Evolutionary conservation across 1,284 basidiomycete species (phyloP), one percentile per base, ranked within the genome.

Genomic region (Boletellus sp.): DNA sequence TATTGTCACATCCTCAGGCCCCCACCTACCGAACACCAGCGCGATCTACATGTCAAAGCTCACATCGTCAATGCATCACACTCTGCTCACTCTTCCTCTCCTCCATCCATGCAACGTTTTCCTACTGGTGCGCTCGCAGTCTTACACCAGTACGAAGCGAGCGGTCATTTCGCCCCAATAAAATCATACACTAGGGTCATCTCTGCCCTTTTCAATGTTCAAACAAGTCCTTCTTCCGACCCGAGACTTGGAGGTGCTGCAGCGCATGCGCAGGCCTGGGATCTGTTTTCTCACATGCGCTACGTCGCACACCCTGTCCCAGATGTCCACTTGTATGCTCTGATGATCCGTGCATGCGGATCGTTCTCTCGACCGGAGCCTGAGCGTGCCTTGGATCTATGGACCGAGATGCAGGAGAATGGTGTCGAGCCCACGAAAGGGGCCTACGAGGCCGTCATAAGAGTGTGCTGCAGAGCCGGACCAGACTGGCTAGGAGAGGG

Each of bases 211-310:
- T 77, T 86, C 53, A 72, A 72, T n/a, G 68, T 71, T 4, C 47
- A 50, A 59, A 68, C 41, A 67, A 73, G 23, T 68, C 78, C 20
- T 45, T 77, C 14, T 25, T 51, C 52, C 9, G 41, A 50, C n/a
- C 26, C 50, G 17, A 30, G 49, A 17, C 50, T 68, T 2, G 66
- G 62, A 22, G 52, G 47, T 34, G 39, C 61, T 1, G 63, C 56
- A 5, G 77, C 76, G 2, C 76, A 77, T 33, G 84, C 87, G 0
- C 82, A 90, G 49, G 93, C 90, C 0, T 96, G 91, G 91, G 91
- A 97, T 58, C 76, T 98, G 20, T 98, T 93, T 64, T 74, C 89
- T 2, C 94, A 98, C 64, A 96, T 97, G 91, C 90, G 96, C 43
- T 90, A 97, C 44, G 86, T 89, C 6, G 91, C 94, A 0, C 93